Evolutionary conservation across 345 rosid genomes (phyloP), one percentile per base, ranked within the genome.

Genomic region (Raphanus sativus): DNA sequence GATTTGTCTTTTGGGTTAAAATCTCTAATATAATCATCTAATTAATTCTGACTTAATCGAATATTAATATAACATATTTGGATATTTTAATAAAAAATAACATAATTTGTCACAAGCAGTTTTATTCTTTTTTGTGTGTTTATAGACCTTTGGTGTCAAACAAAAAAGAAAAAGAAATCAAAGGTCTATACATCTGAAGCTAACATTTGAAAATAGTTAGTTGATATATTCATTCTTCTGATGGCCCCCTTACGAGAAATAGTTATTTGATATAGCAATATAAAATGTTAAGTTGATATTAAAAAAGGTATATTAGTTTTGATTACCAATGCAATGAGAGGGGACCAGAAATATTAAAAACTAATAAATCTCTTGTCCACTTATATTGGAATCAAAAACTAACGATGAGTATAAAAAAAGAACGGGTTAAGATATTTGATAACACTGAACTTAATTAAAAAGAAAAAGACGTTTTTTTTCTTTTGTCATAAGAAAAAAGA

Each of bases 371-470:
- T 56, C 68, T 74, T 32, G 78, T 74, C 82, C 82, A 75, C 62
- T 80, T 56, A 75, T 75, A 54, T 75, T 75, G 83, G 80, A 80
- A 80, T 80, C 70, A 45, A 75, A 40, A 65, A 70, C 33, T 29
- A 48, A 56, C 34, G 8, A 74, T 62, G 70, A 61, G 8, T 66
- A 32, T 70, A 6, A 67, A 21, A 25, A 61, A 65, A 62, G 24
- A 69, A 16, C 15, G 38, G 17, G 7, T 42, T 38, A 16, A 55
- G 28, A 55, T 77, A 42, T 59, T 66, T 78, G 12, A 70, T 26
- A 66, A 77, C 69, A n/a, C 33, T 71, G 72, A 65, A 61, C 8
- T 63, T 6, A 73, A 73, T 62, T 65, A 62, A 62, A 59, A 79
- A 68, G 28, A 62, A 62, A 59, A 79, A 68, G 28, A 74, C 67